Conservation (phyloP, 495 filamentous ascomycete genomes). For the Trypethelium eluteriae region DNA sequence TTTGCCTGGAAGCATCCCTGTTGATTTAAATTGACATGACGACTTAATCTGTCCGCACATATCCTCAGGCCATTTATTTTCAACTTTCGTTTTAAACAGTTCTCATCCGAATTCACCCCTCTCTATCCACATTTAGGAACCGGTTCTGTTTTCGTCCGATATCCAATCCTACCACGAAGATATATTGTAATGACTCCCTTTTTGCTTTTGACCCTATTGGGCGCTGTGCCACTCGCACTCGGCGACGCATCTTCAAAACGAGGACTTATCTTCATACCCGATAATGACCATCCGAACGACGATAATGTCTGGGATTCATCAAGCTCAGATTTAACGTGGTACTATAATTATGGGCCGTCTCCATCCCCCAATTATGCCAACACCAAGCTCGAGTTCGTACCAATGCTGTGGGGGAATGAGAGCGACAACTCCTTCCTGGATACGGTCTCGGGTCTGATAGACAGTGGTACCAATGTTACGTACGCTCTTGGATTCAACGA, state of each 20-base stretch:
- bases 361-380: conserved; percentile 46
- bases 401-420: conserved; percentile 64
- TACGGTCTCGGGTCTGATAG: conserved; percentile 43
- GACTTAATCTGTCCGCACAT: neutral
- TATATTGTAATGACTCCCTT: neutral
- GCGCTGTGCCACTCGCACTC: neutral
- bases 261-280: conserved; percentile 58
- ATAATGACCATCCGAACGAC: conserved; percentile 43
- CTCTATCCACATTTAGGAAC: neutral
- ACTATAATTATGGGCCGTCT: conserved; percentile 62
- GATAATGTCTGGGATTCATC: conserved; percentile 51
- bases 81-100: neutral
- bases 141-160: neutral
- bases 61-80: neutral
- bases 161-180: neutral
- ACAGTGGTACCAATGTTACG: conserved; percentile 49
- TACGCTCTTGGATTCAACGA: conserved; percentile 70
- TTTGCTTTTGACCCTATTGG: neutral
- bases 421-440: conserved; percentile 49
- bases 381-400: conserved; percentile 59
- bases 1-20: neutral
- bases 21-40: neutral
- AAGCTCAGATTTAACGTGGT: conserved; percentile 61
- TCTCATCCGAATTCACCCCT: neutral
- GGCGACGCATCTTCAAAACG: conserved; percentile 44